These are phyloP conservation scores for Fusarium paranaense DNA, from an alignment of 2,329 filamentous ascomycete species.

Conservation along the genomic window DNA sequence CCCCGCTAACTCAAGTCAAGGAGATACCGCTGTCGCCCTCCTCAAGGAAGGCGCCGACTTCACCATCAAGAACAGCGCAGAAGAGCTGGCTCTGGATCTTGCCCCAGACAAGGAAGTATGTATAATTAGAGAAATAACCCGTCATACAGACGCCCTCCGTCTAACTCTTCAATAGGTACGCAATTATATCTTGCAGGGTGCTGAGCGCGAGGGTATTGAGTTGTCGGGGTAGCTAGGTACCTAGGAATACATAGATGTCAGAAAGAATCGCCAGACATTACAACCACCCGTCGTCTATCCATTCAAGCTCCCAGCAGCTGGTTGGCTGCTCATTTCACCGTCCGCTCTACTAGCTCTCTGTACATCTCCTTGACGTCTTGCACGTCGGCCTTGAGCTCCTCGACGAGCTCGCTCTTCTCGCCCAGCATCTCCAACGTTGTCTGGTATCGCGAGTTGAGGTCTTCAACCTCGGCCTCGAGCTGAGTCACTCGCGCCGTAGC, in stretches of 20 bases:
- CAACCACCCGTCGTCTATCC: neutral
- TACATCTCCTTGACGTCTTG: constrained; percentile 97
- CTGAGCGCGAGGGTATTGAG: constrained; percentile 86
- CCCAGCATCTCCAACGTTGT: constrained; percentile 94
- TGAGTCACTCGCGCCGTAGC: constrained; percentile 70
- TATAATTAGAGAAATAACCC: constrained; percentile 27
- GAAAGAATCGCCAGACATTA: constrained; percentile 22
- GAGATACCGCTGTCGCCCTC: constrained; percentile 85
- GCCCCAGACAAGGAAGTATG: constrained; percentile 86
- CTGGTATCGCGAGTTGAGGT: constrained; percentile 83
- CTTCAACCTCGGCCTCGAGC: constrained; percentile 75
- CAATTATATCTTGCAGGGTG: constrained; percentile 80
- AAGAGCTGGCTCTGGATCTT: constrained; percentile 79
- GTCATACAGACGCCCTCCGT: neutral
- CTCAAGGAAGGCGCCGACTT: constrained; percentile 87
- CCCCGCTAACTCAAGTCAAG: constrained; percentile 47
- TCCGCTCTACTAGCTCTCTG: constrained; percentile 88
- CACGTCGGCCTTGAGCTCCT: constrained; percentile 90
- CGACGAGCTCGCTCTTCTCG: constrained; percentile 95
- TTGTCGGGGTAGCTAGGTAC: constrained; percentile 50
- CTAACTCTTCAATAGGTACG: constrained; percentile 66
- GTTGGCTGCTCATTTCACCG: constrained; percentile 68
- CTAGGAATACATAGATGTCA: constrained; percentile 39
- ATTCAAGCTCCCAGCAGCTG: neutral
- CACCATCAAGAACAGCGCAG: constrained; percentile 80